Percentiles rank a stretch among this genome's conserved stretches.
Conservation (phyloP, 2,329 filamentous ascomycete genomes). For the Zymoseptoria crescenta region DNA sequence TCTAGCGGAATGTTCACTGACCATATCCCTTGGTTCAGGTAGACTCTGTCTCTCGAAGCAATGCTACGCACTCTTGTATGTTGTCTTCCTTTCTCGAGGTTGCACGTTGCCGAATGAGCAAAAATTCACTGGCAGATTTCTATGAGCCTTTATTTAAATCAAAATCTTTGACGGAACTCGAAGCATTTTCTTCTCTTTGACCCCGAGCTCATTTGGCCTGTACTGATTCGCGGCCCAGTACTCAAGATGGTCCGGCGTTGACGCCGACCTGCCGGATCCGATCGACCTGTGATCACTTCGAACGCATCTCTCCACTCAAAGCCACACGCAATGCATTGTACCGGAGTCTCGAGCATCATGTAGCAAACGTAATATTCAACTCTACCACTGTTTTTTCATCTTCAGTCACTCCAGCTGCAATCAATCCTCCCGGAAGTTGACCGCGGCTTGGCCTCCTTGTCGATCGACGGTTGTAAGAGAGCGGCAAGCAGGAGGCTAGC, state of each 20-base stretch:
- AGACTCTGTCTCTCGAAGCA: background rate
- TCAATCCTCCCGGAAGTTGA: background rate
- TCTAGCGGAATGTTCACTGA: background rate
- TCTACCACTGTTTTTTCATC: background rate
- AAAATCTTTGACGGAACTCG: background rate
- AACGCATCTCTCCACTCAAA: background rate
- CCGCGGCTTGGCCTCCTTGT: too few relatives aligned
- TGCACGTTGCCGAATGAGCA: background rate
- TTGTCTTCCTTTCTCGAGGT: background rate
- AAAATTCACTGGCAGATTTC: background rate
- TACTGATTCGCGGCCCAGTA: background rate
- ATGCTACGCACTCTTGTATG: background rate
- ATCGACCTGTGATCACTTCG: background rate
- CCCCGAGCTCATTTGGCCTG: background rate
- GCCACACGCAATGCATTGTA: background rate
- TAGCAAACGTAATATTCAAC: background rate
- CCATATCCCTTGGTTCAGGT: background rate
- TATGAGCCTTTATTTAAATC: background rate
- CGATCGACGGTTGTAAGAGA: background rate
- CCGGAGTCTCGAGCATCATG: background rate
- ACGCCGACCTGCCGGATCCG: background rate
- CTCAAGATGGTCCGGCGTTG: background rate
- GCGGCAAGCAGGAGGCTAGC: background rate
- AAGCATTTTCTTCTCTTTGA: background rate
- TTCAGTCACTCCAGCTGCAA: background rate